These are phyloP conservation scores for Colletotrichum paranaense DNA, from an alignment of 2,329 filamentous ascomycete species.

Conservation along the genomic window DNA sequence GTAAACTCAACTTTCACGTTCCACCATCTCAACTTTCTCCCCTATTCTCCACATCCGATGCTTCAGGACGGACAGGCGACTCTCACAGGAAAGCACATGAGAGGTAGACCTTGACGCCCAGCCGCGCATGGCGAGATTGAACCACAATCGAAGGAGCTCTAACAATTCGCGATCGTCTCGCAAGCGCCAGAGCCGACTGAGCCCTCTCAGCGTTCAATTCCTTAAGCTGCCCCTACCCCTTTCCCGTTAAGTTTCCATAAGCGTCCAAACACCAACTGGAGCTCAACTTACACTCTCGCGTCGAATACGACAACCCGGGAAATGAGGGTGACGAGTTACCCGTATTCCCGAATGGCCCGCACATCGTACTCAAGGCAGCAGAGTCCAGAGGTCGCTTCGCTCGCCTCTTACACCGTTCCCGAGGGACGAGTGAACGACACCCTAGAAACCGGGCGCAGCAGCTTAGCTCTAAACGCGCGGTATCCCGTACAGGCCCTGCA, in stretches of 20 bases:
- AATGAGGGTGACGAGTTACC: conserved; percentile 12
- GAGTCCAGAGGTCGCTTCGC: not conserved
- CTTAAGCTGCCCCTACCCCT: not conserved
- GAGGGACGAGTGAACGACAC: not conserved
- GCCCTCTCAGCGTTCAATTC: not conserved
- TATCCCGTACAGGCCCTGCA: not conserved
- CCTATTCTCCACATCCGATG: not conserved
- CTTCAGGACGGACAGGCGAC: not conserved
- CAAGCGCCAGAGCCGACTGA: not conserved
- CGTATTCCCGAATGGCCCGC: not conserved
- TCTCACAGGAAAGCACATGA: not conserved
- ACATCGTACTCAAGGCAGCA: conserved; percentile 7
- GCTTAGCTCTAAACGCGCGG: not conserved
- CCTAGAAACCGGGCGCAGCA: not conserved
- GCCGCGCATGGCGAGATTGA: not conserved
- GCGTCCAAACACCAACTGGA: not conserved
- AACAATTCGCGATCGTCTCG: not conserved
- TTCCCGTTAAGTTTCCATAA: not conserved
- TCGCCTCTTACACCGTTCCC: not conserved
- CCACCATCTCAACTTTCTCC: not conserved
- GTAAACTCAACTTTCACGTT: not conserved
- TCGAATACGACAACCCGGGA: not conserved
- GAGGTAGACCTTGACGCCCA: conserved; percentile 3
- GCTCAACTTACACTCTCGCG: not conserved
- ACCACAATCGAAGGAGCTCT: not conserved